A percentile compares a stretch with the other conserved stretches of the same genome.
Evolutionary conservation across 2,329 filamentous ascomycete genomes (phyloP).

Genomic region (Sporothrix variecibatus): DNA sequence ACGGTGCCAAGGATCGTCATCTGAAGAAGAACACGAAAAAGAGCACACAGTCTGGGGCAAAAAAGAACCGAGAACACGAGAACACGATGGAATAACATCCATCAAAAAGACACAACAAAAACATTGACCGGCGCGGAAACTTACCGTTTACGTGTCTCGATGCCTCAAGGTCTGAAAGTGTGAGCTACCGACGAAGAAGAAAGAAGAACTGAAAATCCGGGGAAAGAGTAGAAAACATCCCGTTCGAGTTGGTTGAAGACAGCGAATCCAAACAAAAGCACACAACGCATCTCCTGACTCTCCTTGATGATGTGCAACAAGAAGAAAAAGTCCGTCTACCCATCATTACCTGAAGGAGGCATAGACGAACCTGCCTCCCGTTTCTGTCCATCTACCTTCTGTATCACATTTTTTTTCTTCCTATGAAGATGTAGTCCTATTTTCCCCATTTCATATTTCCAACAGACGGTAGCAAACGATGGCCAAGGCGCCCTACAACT

Average conservation of each 20-base stretch:
- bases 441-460: neutral
- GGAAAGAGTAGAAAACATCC: neutral
- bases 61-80: neutral
- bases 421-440: neutral
- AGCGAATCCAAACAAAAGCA: neutral
- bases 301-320: slow-evolving; percentile 1
- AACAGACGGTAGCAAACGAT: neutral
- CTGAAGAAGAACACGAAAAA: neutral
- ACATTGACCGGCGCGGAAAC: slow-evolving; percentile 1
- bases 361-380: neutral
- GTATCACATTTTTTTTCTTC: neutral
- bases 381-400: neutral
- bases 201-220: neutral
- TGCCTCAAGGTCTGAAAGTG: neutral
- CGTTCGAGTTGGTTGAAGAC: neutral
- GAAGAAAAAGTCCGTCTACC: neutral
- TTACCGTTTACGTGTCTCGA: neutral
- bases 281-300: neutral
- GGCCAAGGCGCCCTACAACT: neutral
- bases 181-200: neutral
- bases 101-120: neutral
- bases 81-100: neutral
- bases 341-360: neutral
- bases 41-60: neutral
- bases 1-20: neutral